phyloP scores from a whole-genome alignment of 345 rosid genomes.

The Camelina sativa region DNA sequence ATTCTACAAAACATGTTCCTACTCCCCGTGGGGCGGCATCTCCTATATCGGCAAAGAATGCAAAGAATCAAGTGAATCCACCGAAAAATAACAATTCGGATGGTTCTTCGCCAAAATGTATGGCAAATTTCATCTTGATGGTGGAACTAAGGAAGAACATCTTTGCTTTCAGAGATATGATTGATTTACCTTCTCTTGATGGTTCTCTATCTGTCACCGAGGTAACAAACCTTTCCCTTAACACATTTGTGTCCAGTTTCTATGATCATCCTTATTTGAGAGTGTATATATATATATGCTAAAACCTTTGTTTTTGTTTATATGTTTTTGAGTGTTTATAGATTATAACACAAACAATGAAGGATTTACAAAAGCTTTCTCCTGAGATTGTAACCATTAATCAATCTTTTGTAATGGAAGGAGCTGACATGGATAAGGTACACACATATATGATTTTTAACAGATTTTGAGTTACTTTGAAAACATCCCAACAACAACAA shows the following conservation, averaged over 20 bases:
- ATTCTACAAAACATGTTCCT: constrained; percentile 37
- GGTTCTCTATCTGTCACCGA: constrained; percentile 53
- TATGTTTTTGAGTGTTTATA: constrained; percentile 33
- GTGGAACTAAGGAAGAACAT: constrained; percentile 74
- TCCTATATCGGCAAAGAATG: constrained; percentile 16
- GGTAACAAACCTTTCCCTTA: constrained; percentile 42
- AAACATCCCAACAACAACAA: neutral
- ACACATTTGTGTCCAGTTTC: too few species aligned
- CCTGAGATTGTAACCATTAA: constrained; percentile 61
- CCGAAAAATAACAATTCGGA: constrained; percentile 29
- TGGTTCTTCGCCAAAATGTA: constrained; percentile 39
- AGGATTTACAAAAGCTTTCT: constrained; percentile 62
- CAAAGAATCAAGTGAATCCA: constrained; percentile 32
- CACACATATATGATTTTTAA: neutral
- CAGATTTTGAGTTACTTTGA: neutral
- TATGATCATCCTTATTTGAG: too few species aligned
- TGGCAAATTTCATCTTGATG: constrained; percentile 53
- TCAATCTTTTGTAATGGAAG: constrained; percentile 53
- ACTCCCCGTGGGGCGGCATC: constrained; percentile 12
- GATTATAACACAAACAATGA: constrained; percentile 67
- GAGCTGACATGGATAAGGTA: constrained; percentile 55
- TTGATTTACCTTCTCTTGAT: constrained; percentile 69
- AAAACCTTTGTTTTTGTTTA: neutral
- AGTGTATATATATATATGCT: too few species aligned
- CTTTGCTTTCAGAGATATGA: constrained; percentile 62